A percentile compares a stretch with the other conserved stretches of the same genome.
Evolutionary conservation across 331 rosid genomes (phyloP).

Genomic region (Spiraea crenata): DNA sequence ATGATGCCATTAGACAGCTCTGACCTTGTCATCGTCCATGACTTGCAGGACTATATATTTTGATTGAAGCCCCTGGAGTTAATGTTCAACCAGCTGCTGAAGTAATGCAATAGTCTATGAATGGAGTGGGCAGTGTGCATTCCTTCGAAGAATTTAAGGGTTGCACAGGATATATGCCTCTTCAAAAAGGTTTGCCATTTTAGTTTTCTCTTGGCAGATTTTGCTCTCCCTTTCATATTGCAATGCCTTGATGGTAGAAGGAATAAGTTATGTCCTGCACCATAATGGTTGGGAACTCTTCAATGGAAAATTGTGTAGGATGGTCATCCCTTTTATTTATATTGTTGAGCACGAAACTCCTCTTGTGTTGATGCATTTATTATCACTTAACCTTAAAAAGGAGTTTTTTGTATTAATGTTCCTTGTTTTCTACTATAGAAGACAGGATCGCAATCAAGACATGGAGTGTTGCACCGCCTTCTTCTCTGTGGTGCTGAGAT

Average conservation of each 20-base stretch:
- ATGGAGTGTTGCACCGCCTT: neutral
- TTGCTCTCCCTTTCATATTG: neutral
- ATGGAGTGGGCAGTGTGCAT: constrained; percentile 3
- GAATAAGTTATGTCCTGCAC: neutral
- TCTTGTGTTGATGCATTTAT: neutral
- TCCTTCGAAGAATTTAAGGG: neutral
- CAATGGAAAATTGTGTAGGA: neutral
- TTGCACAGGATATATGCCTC: neutral
- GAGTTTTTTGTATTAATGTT: neutral
- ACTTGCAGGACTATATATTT: constrained; percentile 12
- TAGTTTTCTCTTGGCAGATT: neutral
- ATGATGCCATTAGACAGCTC: constrained; percentile 2
- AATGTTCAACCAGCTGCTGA: neutral
- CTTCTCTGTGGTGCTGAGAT: constrained; percentile 4
- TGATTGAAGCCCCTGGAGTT: neutral
- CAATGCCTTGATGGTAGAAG: neutral
- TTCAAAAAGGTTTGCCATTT: neutral
- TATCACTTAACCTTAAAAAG: neutral
- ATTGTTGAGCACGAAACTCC: neutral
- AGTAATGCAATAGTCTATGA: neutral
- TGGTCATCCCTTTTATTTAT: neutral
- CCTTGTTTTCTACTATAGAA: no score
- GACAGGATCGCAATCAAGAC: neutral
- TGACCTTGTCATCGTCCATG: neutral
- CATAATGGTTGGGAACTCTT: neutral